Evolutionary conservation across 345 rosid genomes (phyloP).

Genomic region (Eucalyptus pumila): DNA sequence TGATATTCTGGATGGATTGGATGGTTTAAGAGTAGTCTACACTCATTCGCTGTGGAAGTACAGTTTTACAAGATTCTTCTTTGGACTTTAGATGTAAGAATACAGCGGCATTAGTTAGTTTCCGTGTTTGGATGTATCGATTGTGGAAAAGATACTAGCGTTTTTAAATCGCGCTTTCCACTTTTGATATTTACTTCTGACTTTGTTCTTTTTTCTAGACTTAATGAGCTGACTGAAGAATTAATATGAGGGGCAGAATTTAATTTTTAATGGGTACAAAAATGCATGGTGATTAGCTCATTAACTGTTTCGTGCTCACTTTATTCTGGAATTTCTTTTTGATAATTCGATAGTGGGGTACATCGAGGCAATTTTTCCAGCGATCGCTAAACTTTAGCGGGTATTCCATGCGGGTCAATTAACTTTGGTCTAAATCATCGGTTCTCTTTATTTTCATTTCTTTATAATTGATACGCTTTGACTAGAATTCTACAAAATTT

Average conservation of each 20-base stretch:
- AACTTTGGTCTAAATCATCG: background rate
- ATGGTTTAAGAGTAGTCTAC: background rate
- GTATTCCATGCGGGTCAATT: background rate
- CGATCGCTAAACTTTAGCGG: background rate
- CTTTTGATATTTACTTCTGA: background rate
- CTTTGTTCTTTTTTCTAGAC: background rate
- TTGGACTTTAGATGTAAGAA: background rate
- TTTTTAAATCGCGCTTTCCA: background rate
- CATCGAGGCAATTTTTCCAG: background rate
- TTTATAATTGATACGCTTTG: background rate
- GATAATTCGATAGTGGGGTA: background rate
- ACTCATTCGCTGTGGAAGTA: background rate
- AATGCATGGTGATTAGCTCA: background rate
- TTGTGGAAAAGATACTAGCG: background rate
- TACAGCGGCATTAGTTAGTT: background rate
- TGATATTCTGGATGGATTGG: too few species aligned
- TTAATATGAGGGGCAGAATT: background rate
- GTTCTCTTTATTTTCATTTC: background rate
- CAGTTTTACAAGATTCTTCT: background rate
- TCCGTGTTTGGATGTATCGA: background rate
- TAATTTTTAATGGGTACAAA: background rate
- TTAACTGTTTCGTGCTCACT: background rate
- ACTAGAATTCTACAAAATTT: background rate
- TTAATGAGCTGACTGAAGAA: background rate
- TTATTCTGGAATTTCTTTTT: background rate